Conservation (phyloP, 2,329 filamentous ascomycete species). For the Annulohypoxylon truncatum region DNA sequence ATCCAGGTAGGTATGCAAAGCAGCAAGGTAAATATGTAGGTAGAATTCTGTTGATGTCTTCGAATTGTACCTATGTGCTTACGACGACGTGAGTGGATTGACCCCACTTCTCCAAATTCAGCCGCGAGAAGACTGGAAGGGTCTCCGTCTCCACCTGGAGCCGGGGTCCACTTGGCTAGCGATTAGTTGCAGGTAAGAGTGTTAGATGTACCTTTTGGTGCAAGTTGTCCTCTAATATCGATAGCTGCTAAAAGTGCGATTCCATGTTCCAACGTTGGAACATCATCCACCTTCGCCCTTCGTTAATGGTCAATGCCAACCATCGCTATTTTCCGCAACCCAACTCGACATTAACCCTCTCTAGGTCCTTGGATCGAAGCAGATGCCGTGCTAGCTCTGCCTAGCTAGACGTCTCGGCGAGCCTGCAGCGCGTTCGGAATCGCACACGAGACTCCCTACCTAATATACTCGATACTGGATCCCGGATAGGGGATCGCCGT, state of each 20-base stretch:
- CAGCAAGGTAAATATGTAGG: too few species aligned
- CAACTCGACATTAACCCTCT: conserved; percentile 2
- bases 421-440: conserved; percentile 39
- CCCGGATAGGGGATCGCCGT: conserved; percentile 11
- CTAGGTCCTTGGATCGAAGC: neutral
- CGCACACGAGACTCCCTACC: conserved; percentile 8
- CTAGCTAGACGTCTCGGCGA: conserved; percentile 41
- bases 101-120: conserved; percentile 34
- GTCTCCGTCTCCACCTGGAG: conserved; percentile 4
- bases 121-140: conserved; percentile 33
- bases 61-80: neutral
- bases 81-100: conserved; percentile 10
- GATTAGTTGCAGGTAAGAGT: conserved; percentile 7
- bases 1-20: too few species aligned
- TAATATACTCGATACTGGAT: neutral
- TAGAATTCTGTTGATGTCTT: too few species aligned
- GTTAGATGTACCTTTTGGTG: conserved; percentile 39
- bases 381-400: conserved; percentile 41
- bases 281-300: conserved; percentile 10
- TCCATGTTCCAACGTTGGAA: neutral
- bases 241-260: conserved; percentile 4
- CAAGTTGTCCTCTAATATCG: conserved; percentile 46
- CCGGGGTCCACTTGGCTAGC: conserved; percentile 6
- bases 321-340: neutral
- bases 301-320: conserved; percentile 6